Percentiles rank a stretch among this genome's conserved stretches.
Conservation (phyloP, 2,329 filamentous ascomycete genomes). For the Microdochium nivale region DNA sequence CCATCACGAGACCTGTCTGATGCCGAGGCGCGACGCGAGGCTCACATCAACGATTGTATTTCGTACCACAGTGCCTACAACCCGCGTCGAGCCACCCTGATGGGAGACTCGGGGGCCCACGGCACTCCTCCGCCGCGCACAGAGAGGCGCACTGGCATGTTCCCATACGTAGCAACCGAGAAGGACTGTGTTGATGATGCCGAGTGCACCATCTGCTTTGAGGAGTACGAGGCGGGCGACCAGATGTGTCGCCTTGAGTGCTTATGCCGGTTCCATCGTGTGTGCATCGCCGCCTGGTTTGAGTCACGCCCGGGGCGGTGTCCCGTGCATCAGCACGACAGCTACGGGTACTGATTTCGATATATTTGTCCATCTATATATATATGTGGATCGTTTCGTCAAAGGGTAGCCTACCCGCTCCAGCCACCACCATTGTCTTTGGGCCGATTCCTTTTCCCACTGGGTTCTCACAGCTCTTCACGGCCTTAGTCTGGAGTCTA, state of each 20-base stretch:
- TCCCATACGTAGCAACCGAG: slow-evolving; percentile 55
- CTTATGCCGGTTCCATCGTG: slow-evolving; percentile 54
- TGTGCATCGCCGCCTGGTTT: slow-evolving; percentile 56
- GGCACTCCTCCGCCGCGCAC: slow-evolving; percentile 21
- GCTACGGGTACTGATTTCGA: slow-evolving; percentile 38
- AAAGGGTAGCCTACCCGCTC: no score
- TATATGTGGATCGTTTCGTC: no score
- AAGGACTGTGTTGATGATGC: slow-evolving; percentile 61
- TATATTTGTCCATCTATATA: no score
- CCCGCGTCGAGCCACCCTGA: slow-evolving; percentile 15
- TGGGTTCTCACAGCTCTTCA: background rate
- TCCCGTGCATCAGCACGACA: slow-evolving; percentile 58
- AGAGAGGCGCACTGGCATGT: slow-evolving; percentile 48
- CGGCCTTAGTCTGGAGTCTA: background rate
- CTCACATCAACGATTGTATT: slow-evolving; percentile 52
- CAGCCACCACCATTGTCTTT: no score
- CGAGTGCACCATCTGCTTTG: slow-evolving; percentile 60
- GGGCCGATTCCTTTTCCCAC: no score
- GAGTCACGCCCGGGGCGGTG: slow-evolving; percentile 53
- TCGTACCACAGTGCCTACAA: slow-evolving; percentile 42
- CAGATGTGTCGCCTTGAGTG: slow-evolving; percentile 60
- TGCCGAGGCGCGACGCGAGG: slow-evolving; percentile 45
- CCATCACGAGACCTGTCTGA: slow-evolving; percentile 47
- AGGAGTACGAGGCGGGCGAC: slow-evolving; percentile 54
- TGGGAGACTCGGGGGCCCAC: slow-evolving; percentile 6